These are phyloP conservation scores for Salinomyces thailandicus DNA, from an alignment of 2,329 filamentous ascomycete species.

Conservation along the genomic window DNA sequence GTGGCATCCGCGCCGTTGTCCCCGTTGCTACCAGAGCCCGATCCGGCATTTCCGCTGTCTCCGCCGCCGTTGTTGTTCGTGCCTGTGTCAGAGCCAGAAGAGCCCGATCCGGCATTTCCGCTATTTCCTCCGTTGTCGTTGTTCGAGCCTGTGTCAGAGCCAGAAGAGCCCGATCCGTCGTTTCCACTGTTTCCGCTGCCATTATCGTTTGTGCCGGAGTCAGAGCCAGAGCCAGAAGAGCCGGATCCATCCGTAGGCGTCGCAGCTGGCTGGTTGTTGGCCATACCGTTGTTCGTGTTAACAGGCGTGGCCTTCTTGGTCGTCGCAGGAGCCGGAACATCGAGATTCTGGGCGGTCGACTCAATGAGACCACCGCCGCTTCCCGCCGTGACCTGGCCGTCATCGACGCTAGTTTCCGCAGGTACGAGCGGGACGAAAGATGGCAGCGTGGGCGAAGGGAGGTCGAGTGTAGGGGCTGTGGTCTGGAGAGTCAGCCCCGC, in stretches of 20 bases:
- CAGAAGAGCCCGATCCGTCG: slow-evolving; percentile 1
- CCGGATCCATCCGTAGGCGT: not conserved
- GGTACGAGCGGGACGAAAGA: not conserved
- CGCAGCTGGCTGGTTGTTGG: no score
- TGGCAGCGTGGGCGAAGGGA: slow-evolving; percentile 4
- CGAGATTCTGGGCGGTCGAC: not conserved
- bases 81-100: not conserved
- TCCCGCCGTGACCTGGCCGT: not conserved
- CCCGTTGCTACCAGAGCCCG: not conserved
- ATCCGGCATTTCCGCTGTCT: not conserved
- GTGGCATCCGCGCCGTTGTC: not conserved
- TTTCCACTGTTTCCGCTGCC: no score
- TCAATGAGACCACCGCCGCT: slow-evolving; percentile 1
- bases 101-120: not conserved
- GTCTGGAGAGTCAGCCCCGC: slow-evolving; percentile 2
- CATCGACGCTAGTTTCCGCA: not conserved
- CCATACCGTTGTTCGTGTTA: no score
- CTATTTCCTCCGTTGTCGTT: not conserved
- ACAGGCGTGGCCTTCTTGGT: no score
- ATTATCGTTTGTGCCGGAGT: not conserved
- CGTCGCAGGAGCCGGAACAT: not conserved
- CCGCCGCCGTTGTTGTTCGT: not conserved
- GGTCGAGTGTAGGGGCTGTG: not conserved
- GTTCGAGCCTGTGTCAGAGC: not conserved
- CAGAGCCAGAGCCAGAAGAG: slow-evolving; percentile 1